Base-by-base conservation (phyloP, 2,329 filamentous ascomycete species). In the Alternaria ventricosa region DNA sequence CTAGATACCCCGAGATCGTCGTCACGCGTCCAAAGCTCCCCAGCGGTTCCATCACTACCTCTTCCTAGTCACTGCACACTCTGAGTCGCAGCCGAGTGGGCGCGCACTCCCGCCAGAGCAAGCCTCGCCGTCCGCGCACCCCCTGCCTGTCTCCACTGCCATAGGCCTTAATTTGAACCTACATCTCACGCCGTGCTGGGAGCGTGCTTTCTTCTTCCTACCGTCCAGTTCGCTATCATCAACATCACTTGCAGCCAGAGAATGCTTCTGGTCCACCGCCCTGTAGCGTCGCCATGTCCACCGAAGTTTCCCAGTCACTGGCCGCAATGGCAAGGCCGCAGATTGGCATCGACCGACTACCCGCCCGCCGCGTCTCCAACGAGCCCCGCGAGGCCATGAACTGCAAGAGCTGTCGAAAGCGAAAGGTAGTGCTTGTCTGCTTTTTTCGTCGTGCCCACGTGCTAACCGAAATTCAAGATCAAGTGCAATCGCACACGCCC, bases 321-420 rank as follows among this genome's bases (percentile, higher is more conserved):
- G 71, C 70, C 64, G 78, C 82, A 77, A 90, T 93, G 86, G 88
- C 91, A 68, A 87, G 92, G 74, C 90, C 91, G 27, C 90, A 92
- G 83, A 90, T 94, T 74, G 90, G 91, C 78, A 95, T 95, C 79
- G 91, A 94, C 81, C 88, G 92, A 65, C 83, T 95, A 69, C 90
- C 91, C 25, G 86, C 89, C 58, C 88, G 90, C 67, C 89, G 91
- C 45, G 84, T 88, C 80, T 89, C 86, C 80, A 90, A 88, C 73
- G 92, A 96, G 79, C 92, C 92, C 44, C 89, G 92, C 74, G 93
- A 96, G 84, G 92, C 92, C 33, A 97, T 97, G 93, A 97, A 97
- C 80, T 97, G 93, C 88, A 96, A 97, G 81, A 96, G 92, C 60
- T 97, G 93, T 84, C 88, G 93, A 71, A 96, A 96, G 82, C 87